These are phyloP conservation scores for Aspergillus tubingensis DNA, from an alignment of 2,329 filamentous ascomycete species.

Conservation along the genomic window DNA sequence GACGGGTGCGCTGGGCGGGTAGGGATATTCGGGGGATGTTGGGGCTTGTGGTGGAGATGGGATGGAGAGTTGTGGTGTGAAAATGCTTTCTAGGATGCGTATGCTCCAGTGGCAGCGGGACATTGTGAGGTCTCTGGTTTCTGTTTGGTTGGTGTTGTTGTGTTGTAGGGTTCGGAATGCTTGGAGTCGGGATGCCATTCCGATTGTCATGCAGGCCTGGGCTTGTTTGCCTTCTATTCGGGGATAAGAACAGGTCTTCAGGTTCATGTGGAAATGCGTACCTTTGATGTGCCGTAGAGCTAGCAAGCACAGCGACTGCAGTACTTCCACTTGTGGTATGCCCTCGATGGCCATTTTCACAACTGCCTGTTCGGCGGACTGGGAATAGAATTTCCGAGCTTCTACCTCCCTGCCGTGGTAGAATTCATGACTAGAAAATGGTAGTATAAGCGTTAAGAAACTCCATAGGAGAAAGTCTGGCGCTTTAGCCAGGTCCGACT, in stretches of 20 bases:
- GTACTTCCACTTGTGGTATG: not conserved
- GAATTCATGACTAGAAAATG: slow-evolving; percentile 7
- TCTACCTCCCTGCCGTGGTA: not conserved
- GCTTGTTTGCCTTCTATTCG: not conserved
- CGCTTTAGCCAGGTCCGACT: not conserved
- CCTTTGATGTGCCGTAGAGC: slow-evolving; percentile 5
- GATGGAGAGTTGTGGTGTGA: not conserved
- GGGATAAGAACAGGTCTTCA: not conserved
- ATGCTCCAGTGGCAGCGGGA: slow-evolving; percentile 11
- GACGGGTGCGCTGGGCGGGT: slow-evolving; percentile 6
- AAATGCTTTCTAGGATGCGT: slow-evolving; percentile 11
- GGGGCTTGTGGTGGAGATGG: not conserved
- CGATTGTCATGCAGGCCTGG: slow-evolving; percentile 11
- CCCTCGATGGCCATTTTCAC: slow-evolving; percentile 7
- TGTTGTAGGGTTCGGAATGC: not conserved
- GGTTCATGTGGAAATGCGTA: not conserved
- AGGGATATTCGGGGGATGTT: not conserved
- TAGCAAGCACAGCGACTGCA: slow-evolving; percentile 11
- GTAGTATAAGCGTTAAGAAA: slow-evolving; percentile 5
- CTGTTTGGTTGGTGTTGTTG: not conserved
- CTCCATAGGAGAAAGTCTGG: slow-evolving; percentile 2
- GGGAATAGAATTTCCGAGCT: slow-evolving; percentile 7
- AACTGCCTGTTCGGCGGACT: slow-evolving; percentile 1
- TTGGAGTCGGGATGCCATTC: slow-evolving; percentile 8
- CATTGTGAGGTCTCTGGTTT: not conserved